Base-by-base conservation (phyloP, 2,329 filamentous ascomycete species). In the Phaeosphaeriaceae sp. region DNA sequence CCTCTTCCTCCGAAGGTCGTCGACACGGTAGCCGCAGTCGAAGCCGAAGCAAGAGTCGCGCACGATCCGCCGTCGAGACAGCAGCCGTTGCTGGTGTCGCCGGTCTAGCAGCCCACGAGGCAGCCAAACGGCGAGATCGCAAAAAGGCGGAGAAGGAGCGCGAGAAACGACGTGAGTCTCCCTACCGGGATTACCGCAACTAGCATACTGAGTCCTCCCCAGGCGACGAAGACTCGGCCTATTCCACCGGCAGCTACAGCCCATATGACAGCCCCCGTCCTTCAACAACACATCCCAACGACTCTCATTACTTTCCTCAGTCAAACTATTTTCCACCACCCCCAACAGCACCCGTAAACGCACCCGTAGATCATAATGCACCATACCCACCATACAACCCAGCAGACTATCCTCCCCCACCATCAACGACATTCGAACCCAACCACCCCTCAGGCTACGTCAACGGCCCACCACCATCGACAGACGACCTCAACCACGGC, bases 61-160 rank as follows among this genome's bases (percentile, higher is more conserved):
- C 80, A 58, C 78, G 81, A 53, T 80, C 82, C 58, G 79, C 86
- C 24, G 85, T 85, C 21, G 83, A 83, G 59, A 84, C 84, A 24
- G 86, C 84, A 24, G 81, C 86, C 26, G 85, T 85, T 52, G 86
- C 86, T 59, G 85, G 84, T 52, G 85, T 83, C 21, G 84, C 84
- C 52, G 86, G 84, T 23, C 77, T 86, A 62, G 85, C 84, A 47
- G 85, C 85, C 17, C 83, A 87, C 69, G 85, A 88, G 68, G 82
- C 84, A 66, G 80, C 83, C 23, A 85, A 86, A 77, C 78, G 81
- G 53, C 82, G 84, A 59, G 84, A 88, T 65, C 83, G 83, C 52
- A 87, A 84, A 76, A 84, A 83, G 68, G 80, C 80, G 32, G 83
- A 85, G 59, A 82, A 81, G 65, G 83, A 84, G 55, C 75, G 79